Evolutionary conservation across 306 rosid genomes (phyloP).

Genomic region (Cicer judaicum): DNA sequence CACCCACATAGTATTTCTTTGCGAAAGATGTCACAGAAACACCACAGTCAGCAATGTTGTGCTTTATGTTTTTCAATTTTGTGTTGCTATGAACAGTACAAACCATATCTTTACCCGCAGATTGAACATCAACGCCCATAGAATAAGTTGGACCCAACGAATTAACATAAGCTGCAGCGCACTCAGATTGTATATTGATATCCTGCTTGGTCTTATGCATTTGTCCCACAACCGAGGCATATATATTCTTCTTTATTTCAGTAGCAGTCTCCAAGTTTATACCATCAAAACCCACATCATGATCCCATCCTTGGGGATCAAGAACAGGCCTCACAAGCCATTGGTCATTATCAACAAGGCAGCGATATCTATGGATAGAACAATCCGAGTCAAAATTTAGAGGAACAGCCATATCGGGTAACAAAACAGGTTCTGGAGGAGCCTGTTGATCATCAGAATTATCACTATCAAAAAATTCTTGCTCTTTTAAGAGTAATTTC

Average conservation of each 20-base stretch:
- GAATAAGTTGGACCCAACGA: constrained; percentile 67
- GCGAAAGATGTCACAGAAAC: constrained; percentile 79
- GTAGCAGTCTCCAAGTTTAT: constrained; percentile 74
- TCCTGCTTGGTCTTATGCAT: constrained; percentile 81
- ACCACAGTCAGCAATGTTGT: constrained; percentile 75
- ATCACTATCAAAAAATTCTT: constrained; percentile 45
- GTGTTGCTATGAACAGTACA: constrained; percentile 71
- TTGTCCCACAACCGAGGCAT: constrained; percentile 73
- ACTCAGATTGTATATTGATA: constrained; percentile 82
- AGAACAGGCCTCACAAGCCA: constrained; percentile 92
- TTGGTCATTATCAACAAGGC: constrained; percentile 68
- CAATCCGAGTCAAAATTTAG: constrained; percentile 71
- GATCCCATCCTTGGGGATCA: constrained; percentile 98
- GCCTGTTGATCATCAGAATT: constrained; percentile 61
- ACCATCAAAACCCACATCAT: constrained; percentile 92
- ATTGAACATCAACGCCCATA: constrained; percentile 82
- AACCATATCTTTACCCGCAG: constrained; percentile 72
- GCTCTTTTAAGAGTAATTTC: constrained; percentile 52
- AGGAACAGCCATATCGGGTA: constrained; percentile 91
- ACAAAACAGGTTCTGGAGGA: constrained; percentile 66
- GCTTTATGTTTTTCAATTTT: constrained; percentile 66
- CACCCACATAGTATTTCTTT: constrained; percentile 72
- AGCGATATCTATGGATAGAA: constrained; percentile 78
- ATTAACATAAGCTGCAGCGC: constrained; percentile 71
- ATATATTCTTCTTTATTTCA: constrained; percentile 61